Evolutionary conservation across 257 asterid species (phyloP).

Genomic region (Gentiana macrophylla): DNA sequence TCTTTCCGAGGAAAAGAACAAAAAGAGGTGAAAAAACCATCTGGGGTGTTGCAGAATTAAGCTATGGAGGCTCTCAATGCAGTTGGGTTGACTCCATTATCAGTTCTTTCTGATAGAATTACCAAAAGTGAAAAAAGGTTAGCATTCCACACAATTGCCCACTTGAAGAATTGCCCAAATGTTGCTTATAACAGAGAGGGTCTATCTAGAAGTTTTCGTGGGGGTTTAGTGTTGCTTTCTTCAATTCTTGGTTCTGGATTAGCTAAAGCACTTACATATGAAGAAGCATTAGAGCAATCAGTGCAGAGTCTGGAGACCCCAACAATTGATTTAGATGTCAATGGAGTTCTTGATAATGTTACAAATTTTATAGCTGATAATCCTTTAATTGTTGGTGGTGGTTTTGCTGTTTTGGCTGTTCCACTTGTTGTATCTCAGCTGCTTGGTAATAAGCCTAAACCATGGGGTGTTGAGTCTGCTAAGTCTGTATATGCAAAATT

Average conservation of each 20-base stretch:
- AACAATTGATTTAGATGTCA: conserved; percentile 36
- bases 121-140: conserved; percentile 35
- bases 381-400: conserved; percentile 54
- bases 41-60: conserved; percentile 3
- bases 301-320: conserved; percentile 6
- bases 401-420: conserved; percentile 48
- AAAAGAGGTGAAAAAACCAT: background rate
- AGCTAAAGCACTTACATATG: conserved; percentile 66
- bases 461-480: conserved; percentile 84
- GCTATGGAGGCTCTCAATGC: conserved; percentile 85
- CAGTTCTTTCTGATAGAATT: conserved; percentile 66
- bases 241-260: conserved; percentile 38
- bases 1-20: background rate
- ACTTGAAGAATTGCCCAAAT: conserved; percentile 28
- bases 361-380: conserved; percentile 42
- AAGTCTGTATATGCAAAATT: conserved; percentile 66
- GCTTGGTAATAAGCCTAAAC: conserved; percentile 42
- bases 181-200: conserved; percentile 13
- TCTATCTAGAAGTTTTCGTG: conserved; percentile 33
- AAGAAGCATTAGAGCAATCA: conserved; percentile 72
- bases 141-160: conserved; percentile 20
- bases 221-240: conserved; percentile 47
- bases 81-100: conserved; percentile 53
- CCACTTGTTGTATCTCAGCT: conserved; percentile 64
- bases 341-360: conserved; percentile 37